These are phyloP conservation scores for Wickerhamomyces sp. DNA, from an alignment of 1,139 yeast species.

Conservation along the genomic window DNA sequence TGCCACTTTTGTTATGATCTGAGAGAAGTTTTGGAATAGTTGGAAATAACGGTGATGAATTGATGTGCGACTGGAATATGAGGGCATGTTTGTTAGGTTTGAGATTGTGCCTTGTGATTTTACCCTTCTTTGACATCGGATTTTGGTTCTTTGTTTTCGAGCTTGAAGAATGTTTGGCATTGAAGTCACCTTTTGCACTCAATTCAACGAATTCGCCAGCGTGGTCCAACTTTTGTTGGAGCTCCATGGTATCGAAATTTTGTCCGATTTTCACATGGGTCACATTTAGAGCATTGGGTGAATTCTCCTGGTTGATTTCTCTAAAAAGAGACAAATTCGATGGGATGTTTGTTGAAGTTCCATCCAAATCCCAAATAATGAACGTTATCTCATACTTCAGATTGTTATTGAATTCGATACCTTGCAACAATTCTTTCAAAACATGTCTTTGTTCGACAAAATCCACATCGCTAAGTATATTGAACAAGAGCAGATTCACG, in stretches of 20 bases:
- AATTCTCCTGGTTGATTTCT: constrained; percentile 8
- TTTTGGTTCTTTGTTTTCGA: no score
- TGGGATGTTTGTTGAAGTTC: constrained; percentile 3
- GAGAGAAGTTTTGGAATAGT: constrained; percentile 11
- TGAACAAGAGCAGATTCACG: constrained; percentile 30
- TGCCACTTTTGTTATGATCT: constrained; percentile 1
- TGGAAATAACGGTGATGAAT: constrained; percentile 13
- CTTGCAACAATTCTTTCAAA: constrained; percentile 28
- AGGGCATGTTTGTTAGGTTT: constrained; percentile 1
- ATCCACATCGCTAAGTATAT: constrained; percentile 29
- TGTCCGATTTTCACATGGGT: constrained; percentile 17
- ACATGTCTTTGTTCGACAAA: constrained; percentile 26
- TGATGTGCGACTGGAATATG: constrained; percentile 13
- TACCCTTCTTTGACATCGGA: constrained; percentile 2
- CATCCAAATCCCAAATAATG: constrained; percentile 33
- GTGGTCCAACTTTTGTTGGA: constrained; percentile 13
- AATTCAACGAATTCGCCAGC: constrained; percentile 8
- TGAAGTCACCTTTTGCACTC: constrained; percentile 20
- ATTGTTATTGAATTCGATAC: constrained; percentile 28
- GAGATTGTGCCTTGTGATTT: not conserved
- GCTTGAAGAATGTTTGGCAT: constrained; percentile 10
- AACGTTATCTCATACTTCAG: constrained; percentile 28
- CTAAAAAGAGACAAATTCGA: constrained; percentile 9
- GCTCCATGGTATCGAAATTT: constrained; percentile 9
- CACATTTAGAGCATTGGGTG: constrained; percentile 10